Percentiles rank a stretch among this genome's conserved stretches.
phyloP scores from a whole-genome alignment of 805 yeast genomes.

The Debaryomyces castellii region DNA sequence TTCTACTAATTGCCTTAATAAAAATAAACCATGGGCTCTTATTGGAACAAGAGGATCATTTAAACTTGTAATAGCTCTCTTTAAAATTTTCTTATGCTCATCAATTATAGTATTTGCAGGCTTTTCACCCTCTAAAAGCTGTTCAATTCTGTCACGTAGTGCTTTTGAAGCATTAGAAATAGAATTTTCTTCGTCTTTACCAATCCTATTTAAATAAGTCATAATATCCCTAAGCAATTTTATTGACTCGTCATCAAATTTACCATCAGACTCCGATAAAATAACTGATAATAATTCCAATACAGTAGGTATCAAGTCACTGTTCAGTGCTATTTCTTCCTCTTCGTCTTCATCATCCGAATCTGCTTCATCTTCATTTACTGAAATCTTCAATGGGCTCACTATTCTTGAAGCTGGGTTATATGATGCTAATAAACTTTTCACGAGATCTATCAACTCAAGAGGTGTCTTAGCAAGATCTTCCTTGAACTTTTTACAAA shows the following conservation, averaged over 20 bases:
- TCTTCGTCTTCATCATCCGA: constrained; percentile 31
- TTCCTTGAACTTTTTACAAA: constrained; percentile 59
- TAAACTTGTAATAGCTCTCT: constrained; percentile 63
- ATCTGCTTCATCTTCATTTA: constrained; percentile 18
- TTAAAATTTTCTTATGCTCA: constrained; percentile 41
- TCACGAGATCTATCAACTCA: constrained; percentile 49
- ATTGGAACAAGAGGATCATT: constrained; percentile 82
- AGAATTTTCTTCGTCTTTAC: constrained; percentile 3
- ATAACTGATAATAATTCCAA: constrained; percentile 38
- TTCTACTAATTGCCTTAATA: constrained; percentile 56
- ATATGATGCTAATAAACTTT: constrained; percentile 12
- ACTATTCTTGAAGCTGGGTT: not conserved
- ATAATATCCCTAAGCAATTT: constrained; percentile 27
- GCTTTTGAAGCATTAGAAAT: constrained; percentile 19
- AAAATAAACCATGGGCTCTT: constrained; percentile 78
- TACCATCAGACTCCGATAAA: constrained; percentile 27
- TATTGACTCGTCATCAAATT: constrained; percentile 28
- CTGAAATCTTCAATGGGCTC: not conserved
- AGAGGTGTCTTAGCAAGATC: constrained; percentile 54
- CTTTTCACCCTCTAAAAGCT: constrained; percentile 25
- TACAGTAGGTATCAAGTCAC: constrained; percentile 25
- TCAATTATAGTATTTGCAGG: constrained; percentile 20
- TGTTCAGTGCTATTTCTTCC: constrained; percentile 10
- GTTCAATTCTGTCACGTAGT: constrained; percentile 27
- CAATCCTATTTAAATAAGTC: constrained; percentile 11